Conservation (phyloP, 208 protist genomes). For the Trypanosoma mega region DNA sequence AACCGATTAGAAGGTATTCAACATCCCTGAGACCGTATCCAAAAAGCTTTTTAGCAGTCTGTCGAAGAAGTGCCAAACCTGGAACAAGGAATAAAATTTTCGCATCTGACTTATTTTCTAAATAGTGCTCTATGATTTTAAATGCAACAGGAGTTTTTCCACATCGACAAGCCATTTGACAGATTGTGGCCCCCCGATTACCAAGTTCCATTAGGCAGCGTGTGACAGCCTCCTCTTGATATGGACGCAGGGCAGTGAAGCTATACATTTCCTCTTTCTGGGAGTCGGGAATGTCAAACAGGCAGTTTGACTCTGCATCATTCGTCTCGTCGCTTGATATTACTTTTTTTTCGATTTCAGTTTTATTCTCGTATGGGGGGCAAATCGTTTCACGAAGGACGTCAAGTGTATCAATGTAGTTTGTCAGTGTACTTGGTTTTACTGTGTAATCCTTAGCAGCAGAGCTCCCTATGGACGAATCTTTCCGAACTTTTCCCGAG, state of each 20-base stretch:
- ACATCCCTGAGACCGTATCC: constrained; percentile 53
- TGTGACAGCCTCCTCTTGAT: constrained; percentile 65
- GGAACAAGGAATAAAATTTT: constrained; percentile 73
- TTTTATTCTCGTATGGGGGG: background rate
- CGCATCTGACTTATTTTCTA: constrained; percentile 29
- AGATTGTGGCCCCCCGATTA: constrained; percentile 38
- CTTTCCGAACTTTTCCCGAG: background rate
- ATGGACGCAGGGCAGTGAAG: constrained; percentile 42
- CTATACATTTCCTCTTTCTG: constrained; percentile 30
- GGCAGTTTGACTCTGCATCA: constrained; percentile 5
- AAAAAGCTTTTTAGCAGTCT: constrained; percentile 64
- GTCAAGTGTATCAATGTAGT: constrained; percentile 18
- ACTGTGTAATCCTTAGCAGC: background rate
- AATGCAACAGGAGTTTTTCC: constrained; percentile 80
- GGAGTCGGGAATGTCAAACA: constrained; percentile 14
- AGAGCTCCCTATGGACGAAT: background rate
- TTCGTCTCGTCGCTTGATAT: background rate
- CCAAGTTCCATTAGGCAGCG: constrained; percentile 43
- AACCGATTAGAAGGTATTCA: constrained; percentile 65
- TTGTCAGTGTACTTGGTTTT: constrained; percentile 9
- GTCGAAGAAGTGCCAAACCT: constrained; percentile 63
- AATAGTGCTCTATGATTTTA: constrained; percentile 35
- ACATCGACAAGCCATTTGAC: constrained; percentile 82
- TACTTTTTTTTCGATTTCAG: too few species aligned
- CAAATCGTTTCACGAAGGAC: constrained; percentile 19